These are phyloP conservation scores for Puccinellia tenuiflora DNA, from an alignment of 176 grass and related monocot genomes.

Conservation along the genomic window DNA sequence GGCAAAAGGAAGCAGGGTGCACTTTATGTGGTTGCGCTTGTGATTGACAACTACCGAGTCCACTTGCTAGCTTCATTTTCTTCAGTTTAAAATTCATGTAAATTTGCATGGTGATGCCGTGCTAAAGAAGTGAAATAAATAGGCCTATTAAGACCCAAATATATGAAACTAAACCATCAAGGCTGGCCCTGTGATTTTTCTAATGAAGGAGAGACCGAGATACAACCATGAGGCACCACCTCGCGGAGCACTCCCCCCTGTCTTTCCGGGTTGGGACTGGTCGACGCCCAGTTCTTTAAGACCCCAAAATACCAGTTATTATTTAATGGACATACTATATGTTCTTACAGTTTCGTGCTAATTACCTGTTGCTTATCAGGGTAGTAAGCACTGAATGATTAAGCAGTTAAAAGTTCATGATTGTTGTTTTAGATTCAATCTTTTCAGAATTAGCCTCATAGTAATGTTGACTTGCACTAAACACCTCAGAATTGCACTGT, in stretches of 20 bases:
- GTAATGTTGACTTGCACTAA: conserved; percentile 10
- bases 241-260: too few species aligned
- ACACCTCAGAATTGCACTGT: not conserved
- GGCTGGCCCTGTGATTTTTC: not conserved
- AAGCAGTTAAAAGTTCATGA: not conserved
- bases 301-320: not conserved
- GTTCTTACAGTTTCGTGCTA: not conserved
- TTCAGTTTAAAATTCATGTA: not conserved
- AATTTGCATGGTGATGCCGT: not conserved
- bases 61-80: conserved; percentile 4
- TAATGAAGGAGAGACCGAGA: not conserved
- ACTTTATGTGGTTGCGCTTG: not conserved
- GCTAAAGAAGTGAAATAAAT: not conserved
- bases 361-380: not conserved
- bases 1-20: not conserved
- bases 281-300: not conserved
- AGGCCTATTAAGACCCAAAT: not conserved
- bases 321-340: not conserved
- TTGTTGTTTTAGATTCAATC: conserved; percentile 1
- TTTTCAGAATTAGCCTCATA: conserved; percentile 1
- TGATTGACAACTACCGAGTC: not conserved
- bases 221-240: not conserved
- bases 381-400: not conserved
- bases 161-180: not conserved
- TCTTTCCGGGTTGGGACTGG: not conserved